Evolutionary conservation across 2,329 filamentous ascomycete genomes (phyloP).

Genomic region (Stemphylium beticola): DNA sequence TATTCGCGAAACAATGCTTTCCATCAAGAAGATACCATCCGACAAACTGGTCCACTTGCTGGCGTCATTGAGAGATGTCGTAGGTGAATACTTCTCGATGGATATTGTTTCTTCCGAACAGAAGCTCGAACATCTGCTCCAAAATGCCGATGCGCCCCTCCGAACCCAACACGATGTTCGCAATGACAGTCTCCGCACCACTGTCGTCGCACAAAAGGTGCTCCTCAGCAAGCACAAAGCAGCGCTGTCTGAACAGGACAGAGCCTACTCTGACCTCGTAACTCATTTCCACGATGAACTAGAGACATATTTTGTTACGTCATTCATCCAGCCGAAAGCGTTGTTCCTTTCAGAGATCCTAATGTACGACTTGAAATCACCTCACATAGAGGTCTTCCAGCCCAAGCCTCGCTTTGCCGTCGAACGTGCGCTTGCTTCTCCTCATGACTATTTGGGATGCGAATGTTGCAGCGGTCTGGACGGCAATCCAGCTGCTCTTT

Average conservation of each 20-base stretch:
- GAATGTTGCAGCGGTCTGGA: constrained; percentile 64
- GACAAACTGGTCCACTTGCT: constrained; percentile 57
- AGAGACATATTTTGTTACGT: constrained; percentile 53
- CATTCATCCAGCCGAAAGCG: constrained; percentile 57
- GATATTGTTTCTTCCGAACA: constrained; percentile 29
- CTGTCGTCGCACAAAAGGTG: constrained; percentile 80
- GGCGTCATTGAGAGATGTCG: constrained; percentile 37
- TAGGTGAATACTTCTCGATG: constrained; percentile 26
- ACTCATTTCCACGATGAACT: constrained; percentile 62
- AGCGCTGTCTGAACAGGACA: constrained; percentile 72
- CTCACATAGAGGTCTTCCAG: constrained; percentile 75
- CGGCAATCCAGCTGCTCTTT: constrained; percentile 53
- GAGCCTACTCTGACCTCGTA: constrained; percentile 70
- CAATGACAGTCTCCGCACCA: constrained; percentile 73
- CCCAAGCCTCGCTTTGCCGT: constrained; percentile 73
- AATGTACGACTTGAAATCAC: constrained; percentile 74
- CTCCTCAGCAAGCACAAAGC: constrained; percentile 78
- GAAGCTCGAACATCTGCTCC: constrained; percentile 45
- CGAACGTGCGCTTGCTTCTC: constrained; percentile 72
- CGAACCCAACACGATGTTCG: constrained; percentile 78
- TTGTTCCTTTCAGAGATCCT: constrained; percentile 74
- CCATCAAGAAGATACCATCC: constrained; percentile 66
- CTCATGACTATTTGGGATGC: constrained; percentile 79
- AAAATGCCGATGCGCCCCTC: constrained; percentile 53
- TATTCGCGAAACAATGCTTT: constrained; percentile 61